Conservation (phyloP, 164 flowering plant species). For the Nelumbo lutea region DNA sequence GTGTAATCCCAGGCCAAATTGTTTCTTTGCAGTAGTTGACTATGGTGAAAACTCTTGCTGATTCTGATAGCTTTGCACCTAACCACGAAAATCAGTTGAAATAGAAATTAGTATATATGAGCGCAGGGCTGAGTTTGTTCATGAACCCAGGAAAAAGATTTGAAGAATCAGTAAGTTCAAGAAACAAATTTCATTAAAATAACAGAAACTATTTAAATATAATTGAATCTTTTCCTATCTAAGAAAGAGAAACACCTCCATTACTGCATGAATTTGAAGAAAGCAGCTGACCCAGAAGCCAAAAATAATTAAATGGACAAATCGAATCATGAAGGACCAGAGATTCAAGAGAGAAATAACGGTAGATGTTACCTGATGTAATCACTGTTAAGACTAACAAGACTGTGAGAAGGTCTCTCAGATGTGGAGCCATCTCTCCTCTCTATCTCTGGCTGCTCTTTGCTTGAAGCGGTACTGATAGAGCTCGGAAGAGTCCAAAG, state of each 20-base stretch:
- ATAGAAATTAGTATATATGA: background rate
- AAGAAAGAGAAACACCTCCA: no score
- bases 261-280: background rate
- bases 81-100: background rate
- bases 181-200: no score
- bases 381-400: conserved; percentile 6
- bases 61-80: conserved; percentile 35
- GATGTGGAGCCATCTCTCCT: conserved; percentile 14
- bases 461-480: background rate
- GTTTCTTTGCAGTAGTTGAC: conserved; percentile 67
- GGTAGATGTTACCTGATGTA: conserved; percentile 17
- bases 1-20: conserved; percentile 82
- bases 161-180: no score
- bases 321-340: background rate
- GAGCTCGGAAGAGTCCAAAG: background rate
- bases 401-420: background rate
- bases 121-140: no score
- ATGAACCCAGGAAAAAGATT: no score
- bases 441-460: background rate
- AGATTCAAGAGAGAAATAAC: background rate
- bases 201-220: no score
- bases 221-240: no score
- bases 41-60: conserved; percentile 66
- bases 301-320: background rate
- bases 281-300: background rate